Percentiles rank a stretch among this genome's conserved stretches.
phyloP scores from a whole-genome alignment of 768 basidiomycete species.

The Podaxis sp. region DNA sequence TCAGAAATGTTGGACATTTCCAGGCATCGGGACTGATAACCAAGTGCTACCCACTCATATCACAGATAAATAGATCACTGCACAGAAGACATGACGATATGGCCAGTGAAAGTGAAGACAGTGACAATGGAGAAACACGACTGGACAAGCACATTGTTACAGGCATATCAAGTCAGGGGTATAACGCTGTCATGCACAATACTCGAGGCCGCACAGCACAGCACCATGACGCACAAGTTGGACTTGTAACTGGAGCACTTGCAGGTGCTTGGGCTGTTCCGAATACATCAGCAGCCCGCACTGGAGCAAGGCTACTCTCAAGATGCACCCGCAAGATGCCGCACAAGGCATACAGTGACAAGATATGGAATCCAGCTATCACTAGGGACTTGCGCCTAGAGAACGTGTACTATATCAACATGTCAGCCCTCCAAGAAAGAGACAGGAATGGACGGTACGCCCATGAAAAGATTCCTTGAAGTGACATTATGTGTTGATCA shows the following conservation, averaged over 20 bases:
- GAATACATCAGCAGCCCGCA: not conserved
- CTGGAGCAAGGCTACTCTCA: not conserved
- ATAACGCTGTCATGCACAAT: constrained; percentile 15
- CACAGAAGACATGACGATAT: not conserved
- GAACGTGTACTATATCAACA: not conserved
- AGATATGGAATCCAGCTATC: not conserved
- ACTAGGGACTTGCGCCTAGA: not conserved
- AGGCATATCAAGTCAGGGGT: constrained; percentile 8
- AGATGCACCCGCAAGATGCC: not conserved
- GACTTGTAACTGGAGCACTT: constrained; percentile 2
- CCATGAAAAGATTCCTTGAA: not conserved
- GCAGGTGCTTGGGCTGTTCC: constrained; percentile 2
- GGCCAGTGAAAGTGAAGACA: no score
- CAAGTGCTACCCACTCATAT: not conserved
- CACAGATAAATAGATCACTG: not conserved
- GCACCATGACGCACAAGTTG: constrained; percentile 16
- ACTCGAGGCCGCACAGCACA: constrained; percentile 4
- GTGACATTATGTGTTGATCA: no score
- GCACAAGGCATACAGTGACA: not conserved
- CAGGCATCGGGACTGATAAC: not conserved
- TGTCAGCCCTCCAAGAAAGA: not conserved
- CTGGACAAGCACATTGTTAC: no score
- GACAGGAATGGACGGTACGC: not conserved
- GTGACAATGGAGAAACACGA: no score
- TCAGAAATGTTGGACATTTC: not conserved